Evolutionary conservation across 768 basidiomycete species (phyloP), one percentile per base, ranked within the genome.

Genomic region (Collybia sordida): DNA sequence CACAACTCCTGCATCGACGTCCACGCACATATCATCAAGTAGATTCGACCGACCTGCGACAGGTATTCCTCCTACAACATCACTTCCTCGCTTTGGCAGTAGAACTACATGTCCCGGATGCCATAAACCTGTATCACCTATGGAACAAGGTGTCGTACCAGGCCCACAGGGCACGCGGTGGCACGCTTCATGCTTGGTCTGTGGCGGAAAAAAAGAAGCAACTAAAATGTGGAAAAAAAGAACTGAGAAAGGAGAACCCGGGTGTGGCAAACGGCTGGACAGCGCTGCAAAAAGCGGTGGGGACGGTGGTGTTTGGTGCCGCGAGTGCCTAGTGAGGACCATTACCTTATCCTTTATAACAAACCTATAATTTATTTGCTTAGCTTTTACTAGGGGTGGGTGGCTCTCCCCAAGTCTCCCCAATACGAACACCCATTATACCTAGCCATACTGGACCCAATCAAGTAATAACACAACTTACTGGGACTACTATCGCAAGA

Each of bases 131-230:
- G 91, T 93, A 11, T 88, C 88, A 14, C 80, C 80, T 1, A 92
- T 93, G 90, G 91, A 93, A 59, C 75, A 80, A 50, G 91, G 91
- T 7, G 90, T 93, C 24, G 86, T 93, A 34, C 85, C 89, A 22
- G 91, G 91, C 4, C 91, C 91, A 19, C 85, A 88, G 52, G 87
- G 87, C 28, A 84, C 85, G 25, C 79, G 80, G 54, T 93, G 91
- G 91, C 91, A 93, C 64, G 73, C 78, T 6, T 61, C 75, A 34
- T 93, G 91, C 64, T 74, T 93, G 42, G 76, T 90, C 5, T 93
- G 91, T 59, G 91, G 91, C 1, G 91, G 91, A 0, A 88, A 82
- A 15, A 18, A 17, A 18, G 36, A 17, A 12, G n/a, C 18, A 18
- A 24, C 17, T 18, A 27, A 35, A 18, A 8, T 15, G 15, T 27